Evolutionary conservation across 371 early-diverging fungal genomes (phyloP), one percentile per base, ranked within the genome.

Genomic region (Rhizopus arrhizus): DNA sequence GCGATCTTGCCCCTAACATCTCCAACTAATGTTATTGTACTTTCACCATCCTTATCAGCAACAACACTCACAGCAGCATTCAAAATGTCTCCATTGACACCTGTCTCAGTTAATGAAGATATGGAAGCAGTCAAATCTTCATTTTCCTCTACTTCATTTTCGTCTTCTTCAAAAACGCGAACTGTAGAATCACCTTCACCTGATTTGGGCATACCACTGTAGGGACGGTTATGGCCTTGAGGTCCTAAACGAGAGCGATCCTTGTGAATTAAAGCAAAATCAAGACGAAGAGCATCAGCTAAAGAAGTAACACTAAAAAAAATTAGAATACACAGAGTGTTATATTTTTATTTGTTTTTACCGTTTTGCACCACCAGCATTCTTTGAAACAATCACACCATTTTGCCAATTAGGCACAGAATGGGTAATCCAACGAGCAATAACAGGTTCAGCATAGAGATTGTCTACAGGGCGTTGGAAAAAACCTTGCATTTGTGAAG

Each of bases 291-390:
- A 9, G 89, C 85, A 77, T 98, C 99, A 7, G 99, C 98, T 55
- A 98, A 77, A 34, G 94, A 91, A 1, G 99, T 96, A 9, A 96
- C 99, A 68, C 93, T 92, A 66, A 35, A 11, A 13, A 22, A 45
- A 61, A 31, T 45, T 16, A 34, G 38, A 58, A 10, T 22, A 50
- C 33, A 22, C 13, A 31, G 16, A 28, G 31, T 22, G 22, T 2
- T 22, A 22, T 22, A 22, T 22, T 22, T 40, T 4, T 22, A 33
- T n/a, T 11, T 45, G n/a, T 50, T 5, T 33, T 57, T 78, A 91
- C 94, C 96, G 87, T 81, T 96, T 96, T 65, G 95, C 94, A 38
- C 95, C 97, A 57, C 98, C 98, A n/a, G 98, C 95, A 74, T 98
- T 96, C 83, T 96, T 96, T 65, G 91, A 88, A 32, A 98, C 94